A percentile compares a stretch with the other conserved stretches of the same genome.
Evolutionary conservation across 2,329 filamentous ascomycete species (phyloP).

Genomic region (Cercospora brassicicola): DNA sequence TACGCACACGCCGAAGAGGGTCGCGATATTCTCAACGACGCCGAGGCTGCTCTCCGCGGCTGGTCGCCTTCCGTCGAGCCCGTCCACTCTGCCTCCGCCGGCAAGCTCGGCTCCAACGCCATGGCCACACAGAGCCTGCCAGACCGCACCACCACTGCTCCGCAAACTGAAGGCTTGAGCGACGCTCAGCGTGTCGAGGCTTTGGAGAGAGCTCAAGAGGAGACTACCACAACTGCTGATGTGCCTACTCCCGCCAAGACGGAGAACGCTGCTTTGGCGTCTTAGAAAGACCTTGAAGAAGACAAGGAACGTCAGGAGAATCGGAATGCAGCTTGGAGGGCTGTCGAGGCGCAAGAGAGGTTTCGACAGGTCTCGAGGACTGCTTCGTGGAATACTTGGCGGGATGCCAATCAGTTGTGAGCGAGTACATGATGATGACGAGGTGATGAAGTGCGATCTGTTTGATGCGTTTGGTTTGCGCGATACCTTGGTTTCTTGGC

Average conservation of each 20-base stretch:
- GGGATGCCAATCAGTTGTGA: constrained; percentile 14
- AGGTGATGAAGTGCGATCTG: neutral
- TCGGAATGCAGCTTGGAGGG: constrained; percentile 4
- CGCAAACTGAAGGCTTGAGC: constrained; percentile 11
- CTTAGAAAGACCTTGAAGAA: constrained; percentile 21
- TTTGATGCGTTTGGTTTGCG: constrained; percentile 8
- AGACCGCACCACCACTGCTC: constrained; percentile 7
- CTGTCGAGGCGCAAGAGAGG: constrained; percentile 9
- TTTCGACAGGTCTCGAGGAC: neutral
- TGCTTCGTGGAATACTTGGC: constrained; percentile 14
- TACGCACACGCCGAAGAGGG: constrained; percentile 69
- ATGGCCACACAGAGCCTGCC: constrained; percentile 36
- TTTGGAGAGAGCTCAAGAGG: constrained; percentile 27
- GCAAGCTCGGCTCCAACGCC: constrained; percentile 50
- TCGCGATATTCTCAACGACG: constrained; percentile 85
- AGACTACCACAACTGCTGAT: constrained; percentile 21
- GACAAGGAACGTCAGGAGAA: constrained; percentile 11
- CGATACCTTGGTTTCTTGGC: constrained; percentile 11
- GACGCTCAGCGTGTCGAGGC: constrained; percentile 29
- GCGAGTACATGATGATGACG: neutral
- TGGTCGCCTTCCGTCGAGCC: constrained; percentile 65
- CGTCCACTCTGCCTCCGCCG: constrained; percentile 50
- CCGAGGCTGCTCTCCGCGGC: constrained; percentile 79
- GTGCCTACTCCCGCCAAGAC: constrained; percentile 20
- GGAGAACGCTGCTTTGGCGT: constrained; percentile 25